Evolutionary conservation across 2,329 filamentous ascomycete species (phyloP), one percentile per base, ranked within the genome.

Genomic region (Teratosphaeria pseudoeucalypti): DNA sequence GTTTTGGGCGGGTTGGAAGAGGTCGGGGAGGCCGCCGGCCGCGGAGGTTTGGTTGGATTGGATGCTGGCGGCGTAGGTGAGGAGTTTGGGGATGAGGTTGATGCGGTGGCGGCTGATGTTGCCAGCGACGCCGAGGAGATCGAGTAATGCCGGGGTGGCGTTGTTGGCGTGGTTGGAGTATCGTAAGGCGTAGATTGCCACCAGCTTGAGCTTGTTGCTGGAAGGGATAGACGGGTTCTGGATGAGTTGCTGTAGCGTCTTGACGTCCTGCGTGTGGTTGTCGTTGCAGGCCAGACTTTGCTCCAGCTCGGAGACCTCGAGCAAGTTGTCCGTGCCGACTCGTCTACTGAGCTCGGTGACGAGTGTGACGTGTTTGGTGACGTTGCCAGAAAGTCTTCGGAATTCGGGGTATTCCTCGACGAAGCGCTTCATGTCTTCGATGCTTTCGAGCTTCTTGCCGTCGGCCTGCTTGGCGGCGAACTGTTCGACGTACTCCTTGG

Each of bases 341-440:
- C 89, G 85, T 60, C 92, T 83, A 72, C 91, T 96, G 49, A 99
- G 81, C 71, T 99, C 95, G 0, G 91, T 91, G 26, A 99, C 94
- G 26, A 99, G 78, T 0, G 94, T 96, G 60, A 99, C 95, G 72
- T 99, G 94, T 72, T 99, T 99, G 77, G 92, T 97, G 58, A 99
- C 94, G 67, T 99, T 99, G 43, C 94, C 92, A 1, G 94, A 96
- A 1, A 99, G 83, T 70, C 96, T 95, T 60, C 94, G 86, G 74
- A 99, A 99, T 72, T 99, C 94, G 2, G 94, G 94, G 71, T 97
- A 99, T 70, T 99, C 94, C 74, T 99, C 94, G 58, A 99, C 95
- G 68, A 99, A 99, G 52, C 92, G 89, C 74, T 99, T 99, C 95
- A 99, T 99, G 72, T 99, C 94, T 58, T 88, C 82, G 71, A 99